Conservation (phyloP, 257 asterid genomes). For the Capsicum baccatum region DNA sequence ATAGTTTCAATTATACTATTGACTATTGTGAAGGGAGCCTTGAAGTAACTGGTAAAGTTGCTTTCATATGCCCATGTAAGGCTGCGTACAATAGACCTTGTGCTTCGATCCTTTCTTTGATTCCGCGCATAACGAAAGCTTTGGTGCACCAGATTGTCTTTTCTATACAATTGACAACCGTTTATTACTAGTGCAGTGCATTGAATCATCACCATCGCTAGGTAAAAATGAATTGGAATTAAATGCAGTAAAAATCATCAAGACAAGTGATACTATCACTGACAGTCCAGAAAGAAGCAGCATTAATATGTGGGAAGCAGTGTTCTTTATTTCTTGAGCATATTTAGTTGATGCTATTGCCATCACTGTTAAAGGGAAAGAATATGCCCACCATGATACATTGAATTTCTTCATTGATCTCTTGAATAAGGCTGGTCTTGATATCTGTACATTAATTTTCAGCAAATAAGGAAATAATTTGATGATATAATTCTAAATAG, state of each 20-base stretch:
- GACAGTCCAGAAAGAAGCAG: constrained; percentile 27
- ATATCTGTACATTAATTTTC: not conserved
- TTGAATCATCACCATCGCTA: not conserved
- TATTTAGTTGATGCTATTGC: constrained; percentile 32
- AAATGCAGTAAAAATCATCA: constrained; percentile 26
- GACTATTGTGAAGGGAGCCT: too few relatives aligned
- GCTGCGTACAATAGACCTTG: too few relatives aligned
- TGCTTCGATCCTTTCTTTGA: too few relatives aligned
- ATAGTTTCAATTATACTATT: not conserved
- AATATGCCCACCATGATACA: constrained; percentile 37
- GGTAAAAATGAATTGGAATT: constrained; percentile 25
- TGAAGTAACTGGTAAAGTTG: too few relatives aligned
- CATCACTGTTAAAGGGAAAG: constrained; percentile 30
- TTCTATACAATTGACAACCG: not conserved
- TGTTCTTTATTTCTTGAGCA: constrained; percentile 30
- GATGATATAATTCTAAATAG: not conserved
- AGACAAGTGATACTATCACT: constrained; percentile 26
- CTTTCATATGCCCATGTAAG: too few relatives aligned
- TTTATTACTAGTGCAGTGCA: too few relatives aligned
- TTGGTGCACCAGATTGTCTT: too few relatives aligned
- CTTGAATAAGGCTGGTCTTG: constrained; percentile 34
- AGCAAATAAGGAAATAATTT: not conserved
- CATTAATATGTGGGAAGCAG: constrained; percentile 32
- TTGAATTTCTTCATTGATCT: constrained; percentile 34
- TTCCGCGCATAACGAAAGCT: too few relatives aligned